Conservation (phyloP, 176 grass and related monocot species). For the Eremochloa ophiuroides region DNA sequence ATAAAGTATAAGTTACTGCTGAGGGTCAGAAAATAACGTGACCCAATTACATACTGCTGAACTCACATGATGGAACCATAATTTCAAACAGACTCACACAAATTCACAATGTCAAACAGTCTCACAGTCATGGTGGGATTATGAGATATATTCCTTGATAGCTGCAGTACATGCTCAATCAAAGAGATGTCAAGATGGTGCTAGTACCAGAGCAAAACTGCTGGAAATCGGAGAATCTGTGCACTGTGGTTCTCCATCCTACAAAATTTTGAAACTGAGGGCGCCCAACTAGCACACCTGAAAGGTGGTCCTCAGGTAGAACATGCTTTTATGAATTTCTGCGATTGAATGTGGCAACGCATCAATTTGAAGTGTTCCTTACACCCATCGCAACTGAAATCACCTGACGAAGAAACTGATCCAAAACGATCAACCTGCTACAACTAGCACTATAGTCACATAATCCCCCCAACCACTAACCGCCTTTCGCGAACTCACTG, state of each 20-base stretch:
- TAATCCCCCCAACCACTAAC: neutral
- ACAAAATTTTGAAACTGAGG: neutral
- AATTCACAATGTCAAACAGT: neutral
- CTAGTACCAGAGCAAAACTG: neutral
- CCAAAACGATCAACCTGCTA: neutral
- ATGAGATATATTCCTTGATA: neutral
- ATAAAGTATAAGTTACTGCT: neutral
- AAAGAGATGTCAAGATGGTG: no score
- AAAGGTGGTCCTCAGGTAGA: neutral
- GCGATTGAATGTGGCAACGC: neutral
- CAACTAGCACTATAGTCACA: neutral
- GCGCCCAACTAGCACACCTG: neutral
- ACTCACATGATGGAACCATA: neutral
- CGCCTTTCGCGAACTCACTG: neutral
- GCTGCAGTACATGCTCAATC: neutral
- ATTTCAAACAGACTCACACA: neutral
- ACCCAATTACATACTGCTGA: neutral
- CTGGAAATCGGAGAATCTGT: neutral
- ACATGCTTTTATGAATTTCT: neutral
- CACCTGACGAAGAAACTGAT: neutral
- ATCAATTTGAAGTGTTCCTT: neutral
- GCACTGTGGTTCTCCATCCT: neutral
- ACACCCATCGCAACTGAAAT: neutral
- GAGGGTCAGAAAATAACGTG: neutral
- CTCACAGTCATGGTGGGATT: neutral